A percentile compares a stretch with the other conserved stretches of the same genome.
Evolutionary conservation across 495 filamentous ascomycete genomes (phyloP).

Genomic region (Xylaria castorea): DNA sequence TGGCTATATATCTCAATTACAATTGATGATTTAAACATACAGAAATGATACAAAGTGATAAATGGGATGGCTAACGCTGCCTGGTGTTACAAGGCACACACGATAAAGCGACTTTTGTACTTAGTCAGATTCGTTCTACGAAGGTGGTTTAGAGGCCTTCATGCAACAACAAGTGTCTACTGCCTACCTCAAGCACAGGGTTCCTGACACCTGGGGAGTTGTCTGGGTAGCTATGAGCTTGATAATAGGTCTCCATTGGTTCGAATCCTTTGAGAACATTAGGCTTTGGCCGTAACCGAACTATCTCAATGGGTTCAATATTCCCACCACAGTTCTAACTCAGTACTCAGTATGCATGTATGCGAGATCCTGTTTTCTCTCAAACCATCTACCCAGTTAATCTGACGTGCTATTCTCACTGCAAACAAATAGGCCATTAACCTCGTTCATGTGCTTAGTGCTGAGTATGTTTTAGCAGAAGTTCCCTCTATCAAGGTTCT

Average conservation of each 20-base stretch:
- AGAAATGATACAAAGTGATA: background rate
- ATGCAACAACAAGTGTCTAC: too few relatives aligned
- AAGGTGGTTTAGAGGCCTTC: too few relatives aligned
- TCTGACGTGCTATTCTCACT: background rate
- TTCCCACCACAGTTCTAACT: background rate
- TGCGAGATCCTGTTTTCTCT: too few relatives aligned
- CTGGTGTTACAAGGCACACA: background rate
- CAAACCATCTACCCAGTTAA: too few relatives aligned
- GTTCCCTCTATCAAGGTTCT: too few relatives aligned
- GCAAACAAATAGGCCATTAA: background rate
- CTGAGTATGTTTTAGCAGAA: too few relatives aligned
- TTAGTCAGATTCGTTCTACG: too few relatives aligned
- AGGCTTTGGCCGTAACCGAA: background rate
- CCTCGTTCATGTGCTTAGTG: background rate
- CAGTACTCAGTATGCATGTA: background rate
- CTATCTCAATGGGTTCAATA: background rate
- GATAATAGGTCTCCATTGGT: background rate
- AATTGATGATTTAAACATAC: background rate
- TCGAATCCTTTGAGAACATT: background rate
- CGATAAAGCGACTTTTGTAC: too few relatives aligned
- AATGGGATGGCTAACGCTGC: background rate
- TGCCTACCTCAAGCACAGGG: too few relatives aligned
- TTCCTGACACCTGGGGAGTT: background rate
- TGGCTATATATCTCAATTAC: background rate
- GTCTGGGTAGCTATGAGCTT: background rate